Evolutionary conservation across 352 stramenopile species (phyloP), one percentile per base, ranked within the genome.

Genomic region (Elongisporangium prolatum): DNA sequence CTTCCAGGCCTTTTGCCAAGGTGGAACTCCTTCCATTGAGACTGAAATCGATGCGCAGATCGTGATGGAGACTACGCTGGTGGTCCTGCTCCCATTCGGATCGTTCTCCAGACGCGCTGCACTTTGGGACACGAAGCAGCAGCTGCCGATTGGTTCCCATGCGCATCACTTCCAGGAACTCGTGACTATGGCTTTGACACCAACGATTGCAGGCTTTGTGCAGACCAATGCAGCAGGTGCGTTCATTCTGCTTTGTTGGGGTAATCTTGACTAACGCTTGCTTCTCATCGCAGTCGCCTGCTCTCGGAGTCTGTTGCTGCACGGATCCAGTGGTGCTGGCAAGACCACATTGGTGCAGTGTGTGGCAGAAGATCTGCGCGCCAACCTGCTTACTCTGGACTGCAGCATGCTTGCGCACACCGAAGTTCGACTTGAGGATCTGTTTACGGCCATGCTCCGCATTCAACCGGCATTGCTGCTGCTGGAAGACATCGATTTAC

Each of bases 341-440:
- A 95, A 95, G 60, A 89, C 82, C 16, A 89, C 75, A 17, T 56
- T 88, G 28, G 74, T 89, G 4, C 68, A 73, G 6, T 77, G 86
- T 21, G 57, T 88, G 38, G 76, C 81, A 2, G 49, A 68, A 2
- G 64, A 83, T 24, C 37, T 89, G 9, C 20, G 34, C 14, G 84
- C 77, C 1, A 91, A 83, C 49, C 40, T 93, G 21, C 65, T 95
- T 17, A 54, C 76, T 10, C 21, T 92, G n/a, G 86, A 95, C 60
- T 71, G 69, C 25, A 77, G 71, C 3, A 57, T 92, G 17, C 54
- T 94, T 28, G 64, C 75, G 20, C 79, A 74, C 17, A 75, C 77
- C 17, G 75, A 84, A 54, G 60, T 79, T 20, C 70, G 68, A 14
- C 61, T 93, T 17, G 67, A 86, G 55, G 67, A 89, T 18, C 70